These are phyloP conservation scores for Pelargonium cotyledonis DNA, from an alignment of 441 rosid genomes.

Conservation along the genomic window DNA sequence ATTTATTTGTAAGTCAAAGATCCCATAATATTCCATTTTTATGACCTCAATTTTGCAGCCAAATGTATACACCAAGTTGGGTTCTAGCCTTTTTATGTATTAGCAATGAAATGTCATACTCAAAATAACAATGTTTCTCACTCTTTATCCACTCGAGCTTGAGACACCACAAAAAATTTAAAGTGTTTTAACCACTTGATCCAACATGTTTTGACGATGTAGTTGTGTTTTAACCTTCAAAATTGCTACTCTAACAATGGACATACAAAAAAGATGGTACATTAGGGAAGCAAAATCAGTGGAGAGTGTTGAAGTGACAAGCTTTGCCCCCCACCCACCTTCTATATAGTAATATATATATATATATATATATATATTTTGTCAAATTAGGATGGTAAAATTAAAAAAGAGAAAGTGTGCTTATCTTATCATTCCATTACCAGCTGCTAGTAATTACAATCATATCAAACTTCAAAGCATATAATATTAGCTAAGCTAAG, in stretches of 20 bases:
- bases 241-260: constrained; percentile 18
- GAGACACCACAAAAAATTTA: no score
- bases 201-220: no score
- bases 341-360: no score
- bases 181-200: no score
- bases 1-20: background rate
- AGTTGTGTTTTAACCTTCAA: constrained; percentile 17
- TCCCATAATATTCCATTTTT: background rate
- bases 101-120: no score
- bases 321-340: background rate
- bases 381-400: background rate
- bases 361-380: no score
- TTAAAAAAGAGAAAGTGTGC: constrained; percentile 11
- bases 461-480: no score
- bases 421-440: background rate
- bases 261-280: constrained; percentile 15
- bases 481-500: constrained; percentile 6
- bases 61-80: background rate
- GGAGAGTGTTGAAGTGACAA: background rate
- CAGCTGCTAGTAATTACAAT: background rate
- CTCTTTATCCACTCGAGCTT: no score
- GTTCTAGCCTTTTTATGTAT: no score
- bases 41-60: background rate
- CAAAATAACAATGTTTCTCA: no score
- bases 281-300: constrained; percentile 10